phyloP scores from a whole-genome alignment of 2,329 filamentous ascomycete species.

The Venturia pyrina region DNA sequence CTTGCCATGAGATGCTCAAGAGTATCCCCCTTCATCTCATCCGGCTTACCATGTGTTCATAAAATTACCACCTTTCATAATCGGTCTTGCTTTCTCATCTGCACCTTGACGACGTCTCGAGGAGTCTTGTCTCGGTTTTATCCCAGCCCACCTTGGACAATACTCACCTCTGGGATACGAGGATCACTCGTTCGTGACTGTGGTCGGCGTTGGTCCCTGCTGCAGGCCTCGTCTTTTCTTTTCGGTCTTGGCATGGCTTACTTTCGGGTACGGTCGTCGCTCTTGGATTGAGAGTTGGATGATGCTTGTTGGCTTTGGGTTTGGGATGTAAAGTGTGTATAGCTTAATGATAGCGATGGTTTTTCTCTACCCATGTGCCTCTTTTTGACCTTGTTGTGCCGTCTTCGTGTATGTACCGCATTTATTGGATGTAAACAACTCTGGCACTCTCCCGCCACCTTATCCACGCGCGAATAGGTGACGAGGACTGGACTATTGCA shows the following conservation, averaged over 20 bases:
- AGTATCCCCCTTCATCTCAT: background rate
- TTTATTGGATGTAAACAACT: background rate
- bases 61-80: conserved; percentile 18
- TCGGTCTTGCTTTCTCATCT: background rate
- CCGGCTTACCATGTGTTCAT: conserved; percentile 25
- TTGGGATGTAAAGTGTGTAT: background rate
- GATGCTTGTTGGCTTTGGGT: background rate
- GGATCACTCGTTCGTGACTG: background rate
- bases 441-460: background rate
- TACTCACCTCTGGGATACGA: background rate
- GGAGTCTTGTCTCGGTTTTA: background rate
- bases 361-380: background rate
- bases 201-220: background rate
- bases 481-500: background rate
- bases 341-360: conserved; percentile 8
- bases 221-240: background rate
- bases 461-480: background rate
- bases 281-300: background rate
- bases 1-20: background rate
- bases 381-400: background rate
- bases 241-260: background rate
- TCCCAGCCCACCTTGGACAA: background rate
- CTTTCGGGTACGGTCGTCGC: background rate
- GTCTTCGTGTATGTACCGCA: too few species aligned
- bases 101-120: conserved; percentile 7